Evolutionary conservation across 192 early-diverging fungal species (phyloP), one percentile per base, ranked within the genome.

Genomic region (Coemansia sp.): DNA sequence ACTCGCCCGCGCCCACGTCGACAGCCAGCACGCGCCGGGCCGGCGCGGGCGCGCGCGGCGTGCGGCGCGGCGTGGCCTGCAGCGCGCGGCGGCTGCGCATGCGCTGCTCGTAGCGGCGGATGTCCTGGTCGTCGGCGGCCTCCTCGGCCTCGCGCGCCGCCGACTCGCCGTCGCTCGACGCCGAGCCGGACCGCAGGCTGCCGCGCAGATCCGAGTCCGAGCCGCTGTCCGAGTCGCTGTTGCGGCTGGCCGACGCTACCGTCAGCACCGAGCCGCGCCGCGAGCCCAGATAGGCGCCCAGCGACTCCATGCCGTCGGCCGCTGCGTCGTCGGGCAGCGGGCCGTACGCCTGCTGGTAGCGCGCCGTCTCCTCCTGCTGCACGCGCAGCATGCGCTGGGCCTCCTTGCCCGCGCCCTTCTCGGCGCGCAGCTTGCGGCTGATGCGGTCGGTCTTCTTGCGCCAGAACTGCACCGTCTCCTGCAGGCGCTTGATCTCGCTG

Each of bases 351-450:
- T 68, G 72, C 39, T 64, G 54, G 28, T 68, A 75, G 29, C 72
- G 61, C 40, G 55, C 38, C 2, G 58, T 75, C 43, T 60, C 66
- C 35, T 75, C 72, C 29, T 75, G 66, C 54, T 64, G 65, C 9
- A 44, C 32, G 15, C 58, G 58, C 44, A 68, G 34, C 55, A 64
- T 58, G 43, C 72, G 57, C 15, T 53, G 28, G 0, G 66, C 53
- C 26, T 64, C 66, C 9, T 52, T 60, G 39, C 39, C 54, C 21
- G 58, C 55, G 25, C 25, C 15, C 54, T 56, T 56, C 28, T 75
- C 65, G 0, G 57, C 27, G n/a, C 58, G 58, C 38, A 75, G 62
- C 50, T 64, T 60, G 54, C 72, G 72, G 27, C 55, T 61, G 10
- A 46, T 29, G 22, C 62, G 62, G 53, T 75, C 72, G 2, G 61